Evolutionary conservation across 2,329 filamentous ascomycete species (phyloP).

Genomic region (Beauveria brongniartii): DNA sequence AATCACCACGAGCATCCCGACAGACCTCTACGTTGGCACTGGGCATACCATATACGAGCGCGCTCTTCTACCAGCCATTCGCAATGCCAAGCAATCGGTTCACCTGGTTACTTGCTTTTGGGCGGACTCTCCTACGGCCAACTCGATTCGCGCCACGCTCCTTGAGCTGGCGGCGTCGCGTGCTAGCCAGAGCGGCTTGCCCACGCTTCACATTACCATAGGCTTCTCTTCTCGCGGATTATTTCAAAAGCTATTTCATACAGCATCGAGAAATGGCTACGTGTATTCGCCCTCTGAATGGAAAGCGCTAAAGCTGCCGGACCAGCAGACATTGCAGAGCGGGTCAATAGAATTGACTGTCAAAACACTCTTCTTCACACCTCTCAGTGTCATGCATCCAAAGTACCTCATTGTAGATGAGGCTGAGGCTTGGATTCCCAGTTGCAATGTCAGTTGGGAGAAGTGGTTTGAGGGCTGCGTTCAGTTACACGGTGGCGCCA

Average conservation of each 20-base stretch:
- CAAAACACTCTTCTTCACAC: slow-evolving; percentile 71
- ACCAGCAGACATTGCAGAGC: slow-evolving; percentile 39
- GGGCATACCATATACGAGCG: slow-evolving; percentile 48
- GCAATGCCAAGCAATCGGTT: slow-evolving; percentile 53
- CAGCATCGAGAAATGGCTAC: slow-evolving; percentile 53
- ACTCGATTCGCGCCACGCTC: slow-evolving; percentile 50
- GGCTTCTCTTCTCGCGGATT: slow-evolving; percentile 69
- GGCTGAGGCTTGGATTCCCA: slow-evolving; percentile 58
- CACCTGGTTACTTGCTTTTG: slow-evolving; percentile 79
- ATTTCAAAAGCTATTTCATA: slow-evolving; percentile 68
- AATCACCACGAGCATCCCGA: slow-evolving; percentile 38
- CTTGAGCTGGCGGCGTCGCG: slow-evolving; percentile 45
- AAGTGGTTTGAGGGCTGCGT: slow-evolving; percentile 78
- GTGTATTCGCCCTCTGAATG: slow-evolving; percentile 53
- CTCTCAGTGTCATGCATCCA: slow-evolving; percentile 80
- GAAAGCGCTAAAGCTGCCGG: slow-evolving; percentile 57
- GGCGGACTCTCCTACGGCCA: slow-evolving; percentile 56
- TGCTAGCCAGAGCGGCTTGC: slow-evolving; percentile 19
- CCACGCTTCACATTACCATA: slow-evolving; percentile 53
- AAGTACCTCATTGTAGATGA: slow-evolving; percentile 74
- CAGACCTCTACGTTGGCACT: slow-evolving; percentile 47
- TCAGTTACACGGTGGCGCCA: slow-evolving; percentile 53
- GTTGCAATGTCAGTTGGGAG: slow-evolving; percentile 82
- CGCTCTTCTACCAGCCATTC: slow-evolving; percentile 52
- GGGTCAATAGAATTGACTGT: slow-evolving; percentile 59